Conservation (phyloP, 1,284 basidiomycete genomes). For the Agaricales sp. region DNA sequence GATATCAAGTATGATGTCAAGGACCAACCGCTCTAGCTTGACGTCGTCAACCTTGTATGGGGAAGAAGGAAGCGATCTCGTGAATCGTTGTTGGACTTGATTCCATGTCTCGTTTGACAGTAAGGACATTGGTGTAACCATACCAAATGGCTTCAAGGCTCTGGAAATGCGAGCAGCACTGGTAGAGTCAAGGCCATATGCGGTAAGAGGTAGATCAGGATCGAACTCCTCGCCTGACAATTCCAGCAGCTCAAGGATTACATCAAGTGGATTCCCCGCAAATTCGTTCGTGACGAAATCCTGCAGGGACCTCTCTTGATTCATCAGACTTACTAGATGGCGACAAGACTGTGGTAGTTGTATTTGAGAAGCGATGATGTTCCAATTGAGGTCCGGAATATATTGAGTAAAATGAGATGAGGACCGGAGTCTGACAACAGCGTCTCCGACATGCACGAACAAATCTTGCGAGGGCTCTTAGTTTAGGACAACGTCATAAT, state of each 20-base stretch:
- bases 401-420: neutral
- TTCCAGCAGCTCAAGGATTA: constrained; percentile 13
- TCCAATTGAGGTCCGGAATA: neutral
- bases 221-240: constrained; percentile 23
- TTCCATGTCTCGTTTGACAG: constrained; percentile 9
- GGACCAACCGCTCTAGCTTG: neutral
- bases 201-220: constrained; percentile 26
- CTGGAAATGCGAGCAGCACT: constrained; percentile 24
- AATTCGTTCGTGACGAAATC: constrained; percentile 17
- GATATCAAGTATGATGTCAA: neutral
- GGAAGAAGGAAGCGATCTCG: neutral
- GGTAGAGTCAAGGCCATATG: constrained; percentile 31
- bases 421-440: neutral
- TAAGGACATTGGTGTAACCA: constrained; percentile 5
- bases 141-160: constrained; percentile 6
- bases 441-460: neutral
- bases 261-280: constrained; percentile 13
- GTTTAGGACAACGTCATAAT: neutral
- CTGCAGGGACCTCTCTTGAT: neutral
- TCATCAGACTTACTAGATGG: neutral
- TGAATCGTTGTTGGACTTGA: neutral
- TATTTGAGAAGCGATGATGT: neutral
- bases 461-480: constrained; percentile 2
- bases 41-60: neutral
- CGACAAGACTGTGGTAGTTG: neutral